Evolutionary conservation across 129 eudicot genomes (phyloP), one percentile per base, ranked within the genome.

Genomic region (Flaveria robusta): DNA sequence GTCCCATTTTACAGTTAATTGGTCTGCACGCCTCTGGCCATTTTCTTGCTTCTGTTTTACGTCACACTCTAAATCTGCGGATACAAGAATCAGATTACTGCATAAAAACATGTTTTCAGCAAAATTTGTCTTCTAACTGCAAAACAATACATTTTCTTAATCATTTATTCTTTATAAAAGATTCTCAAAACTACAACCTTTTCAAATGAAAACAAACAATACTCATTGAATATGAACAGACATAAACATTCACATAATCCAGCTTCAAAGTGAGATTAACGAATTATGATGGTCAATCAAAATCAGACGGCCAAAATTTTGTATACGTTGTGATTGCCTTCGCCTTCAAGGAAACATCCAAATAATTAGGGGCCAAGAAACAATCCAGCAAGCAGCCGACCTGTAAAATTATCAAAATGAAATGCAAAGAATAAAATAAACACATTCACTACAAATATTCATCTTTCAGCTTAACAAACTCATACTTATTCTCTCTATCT

Each of bases 401-500:
- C 76, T 9, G 31, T 10, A n/a, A 54, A 34, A 34, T 3, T 39
- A 23, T 41, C 8, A 23, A 74, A 37, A 59, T 59, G 26, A 2
- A 74, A 24, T 54, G 27, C 10, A 42, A 9, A 5, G 1, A 14
- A 47, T 47, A 47, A 41, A 62, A 19, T 14, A 76, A 71, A 29
- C 29, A 15, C 16, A 65, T 6, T 15, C 12, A 26, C 73, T 76
- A 76, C 74, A 76, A 66, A 75, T 75, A 65, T 65, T 52, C 71
- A 75, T 65, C 64, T 14, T 75, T 49, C 9, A 11, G 27, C 20
- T 4, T 29, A 15, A 62, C 68, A 27, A 29, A 13, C 42, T 27
- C 68, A 13, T 15, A 13, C 78, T 60, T 16, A 9, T 3, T 52
- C 26, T 19, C 22, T 51, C 65, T 22, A 12, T 9, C 34, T 22